Conservation (phyloP, 2,329 filamentous ascomycete species). For the Aspergillus sojae region DNA sequence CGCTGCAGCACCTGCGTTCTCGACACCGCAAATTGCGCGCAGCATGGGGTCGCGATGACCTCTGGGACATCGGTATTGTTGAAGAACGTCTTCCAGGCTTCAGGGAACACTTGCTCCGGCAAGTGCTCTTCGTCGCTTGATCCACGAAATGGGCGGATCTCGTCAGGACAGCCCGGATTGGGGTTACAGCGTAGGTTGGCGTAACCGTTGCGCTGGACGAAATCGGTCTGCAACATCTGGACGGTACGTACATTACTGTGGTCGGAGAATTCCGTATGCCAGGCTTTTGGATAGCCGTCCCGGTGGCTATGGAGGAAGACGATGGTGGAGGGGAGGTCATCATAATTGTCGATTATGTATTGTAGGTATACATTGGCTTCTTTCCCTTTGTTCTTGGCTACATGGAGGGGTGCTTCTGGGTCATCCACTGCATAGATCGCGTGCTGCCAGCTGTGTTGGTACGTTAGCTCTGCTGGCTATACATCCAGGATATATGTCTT, state of each 20-base stretch:
- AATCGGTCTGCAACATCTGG: conserved; percentile 50
- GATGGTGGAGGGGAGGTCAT: conserved; percentile 52
- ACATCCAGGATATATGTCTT: conserved; percentile 16
- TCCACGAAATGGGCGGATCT: conserved; percentile 32
- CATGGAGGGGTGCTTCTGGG: conserved; percentile 23
- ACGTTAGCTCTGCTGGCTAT: background rate
- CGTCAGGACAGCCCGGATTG: conserved; percentile 38
- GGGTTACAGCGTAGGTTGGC: conserved; percentile 59
- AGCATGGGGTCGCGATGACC: conserved; percentile 60
- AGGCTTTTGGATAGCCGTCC: conserved; percentile 39
- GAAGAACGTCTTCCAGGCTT: conserved; percentile 31
- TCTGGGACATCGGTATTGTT: conserved; percentile 47
- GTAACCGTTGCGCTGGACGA: conserved; percentile 57
- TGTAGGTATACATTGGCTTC: conserved; percentile 50
- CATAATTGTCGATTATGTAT: conserved; percentile 50
- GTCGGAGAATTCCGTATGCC: conserved; percentile 59
- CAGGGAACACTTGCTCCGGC: conserved; percentile 31
- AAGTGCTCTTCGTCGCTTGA: conserved; percentile 15
- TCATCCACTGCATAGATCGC: conserved; percentile 47
- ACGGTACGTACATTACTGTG: conserved; percentile 57
- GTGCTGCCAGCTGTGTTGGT: conserved; percentile 42
- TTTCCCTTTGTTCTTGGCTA: conserved; percentile 43
- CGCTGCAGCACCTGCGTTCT: conserved; percentile 53
- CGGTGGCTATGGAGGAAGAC: conserved; percentile 62
- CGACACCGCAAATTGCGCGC: conserved; percentile 66